phyloP scores from a whole-genome alignment of 805 yeast genomes.

The Candida ulmi region DNA sequence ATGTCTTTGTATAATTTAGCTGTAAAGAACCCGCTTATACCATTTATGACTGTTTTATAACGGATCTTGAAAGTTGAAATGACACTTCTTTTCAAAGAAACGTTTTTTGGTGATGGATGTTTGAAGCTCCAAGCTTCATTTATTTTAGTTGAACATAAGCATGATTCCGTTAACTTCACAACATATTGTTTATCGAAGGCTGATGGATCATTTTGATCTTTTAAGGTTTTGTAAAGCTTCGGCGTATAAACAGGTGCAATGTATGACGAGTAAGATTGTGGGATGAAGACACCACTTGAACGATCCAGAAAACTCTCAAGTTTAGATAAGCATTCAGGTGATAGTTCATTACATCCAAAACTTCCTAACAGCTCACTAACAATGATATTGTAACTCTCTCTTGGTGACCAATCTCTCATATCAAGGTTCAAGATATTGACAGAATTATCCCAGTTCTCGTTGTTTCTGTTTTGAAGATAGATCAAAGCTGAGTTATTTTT shows the following conservation, averaged over 20 bases:
- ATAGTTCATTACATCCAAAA: constrained; percentile 86
- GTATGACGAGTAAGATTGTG: constrained; percentile 51
- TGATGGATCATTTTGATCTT: constrained; percentile 21
- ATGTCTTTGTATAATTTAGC: constrained; percentile 61
- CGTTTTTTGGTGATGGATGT: constrained; percentile 54
- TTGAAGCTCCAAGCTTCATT: constrained; percentile 56
- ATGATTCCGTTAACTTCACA: constrained; percentile 35
- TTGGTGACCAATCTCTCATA: constrained; percentile 45
- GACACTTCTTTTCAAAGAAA: constrained; percentile 33
- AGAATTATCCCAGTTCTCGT: constrained; percentile 42
- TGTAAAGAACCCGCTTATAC: constrained; percentile 70
- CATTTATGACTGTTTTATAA: constrained; percentile 57
- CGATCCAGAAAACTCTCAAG: constrained; percentile 34
- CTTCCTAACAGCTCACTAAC: constrained; percentile 85
- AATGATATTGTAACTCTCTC: constrained; percentile 45
- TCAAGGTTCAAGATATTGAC: constrained; percentile 55
- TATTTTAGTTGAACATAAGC: constrained; percentile 39
- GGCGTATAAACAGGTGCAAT: constrained; percentile 68
- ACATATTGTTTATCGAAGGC: constrained; percentile 44
- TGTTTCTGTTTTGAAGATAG: constrained; percentile 43
- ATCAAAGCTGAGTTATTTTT: constrained; percentile 59
- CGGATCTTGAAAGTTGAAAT: constrained; percentile 39
- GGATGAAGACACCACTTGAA: constrained; percentile 51
- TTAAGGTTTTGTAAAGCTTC: constrained; percentile 34
- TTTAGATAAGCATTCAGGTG: constrained; percentile 71